Evolutionary conservation across 164 flowering plant species (phyloP), one percentile per base, ranked within the genome.

Genomic region (Tetracentron sinense): DNA sequence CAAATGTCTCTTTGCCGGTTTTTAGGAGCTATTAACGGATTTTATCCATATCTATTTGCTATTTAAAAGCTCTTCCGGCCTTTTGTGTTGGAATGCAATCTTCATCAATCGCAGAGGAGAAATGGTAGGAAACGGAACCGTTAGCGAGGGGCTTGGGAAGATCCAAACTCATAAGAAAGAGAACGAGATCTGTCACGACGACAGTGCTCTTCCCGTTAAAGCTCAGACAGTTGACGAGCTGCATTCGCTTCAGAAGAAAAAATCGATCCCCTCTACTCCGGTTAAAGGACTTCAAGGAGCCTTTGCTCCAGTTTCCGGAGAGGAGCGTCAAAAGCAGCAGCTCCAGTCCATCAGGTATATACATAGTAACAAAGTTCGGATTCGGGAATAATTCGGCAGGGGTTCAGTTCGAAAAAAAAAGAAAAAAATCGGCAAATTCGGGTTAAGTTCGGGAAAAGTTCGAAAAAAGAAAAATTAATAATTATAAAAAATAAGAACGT

Each of bases 301-400:
- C 28, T 77, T 79, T 31, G 54, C 81, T 8, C 35, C 71, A 5
- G 0, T 82, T 21, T 74, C 96, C 22, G 93, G 91, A 42, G 96
- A 81, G 21, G 90, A 86, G 0, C 90, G 96, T 62, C 82, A 82
- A 20, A 79, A 79, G 38, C 93, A 76, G 68, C 97, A 91, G 71
- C 92, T 94, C 14, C 93, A 94, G 72, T 94, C 99, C 58, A 94
- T 94, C 78, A 94, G 99, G 97, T 90, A 70, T 26, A 29, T 22
- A n/a, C n/a, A n/a, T n/a, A n/a, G n/a, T n/a, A n/a, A n/a, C n/a
- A n/a, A n/a, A n/a, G n/a, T n/a, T n/a, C n/a, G n/a, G n/a, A n/a
- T n/a, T n/a, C n/a, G n/a, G n/a, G n/a, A n/a, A n/a, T n/a, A n/a
- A n/a, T n/a, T n/a, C n/a, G n/a, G n/a, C n/a, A n/a, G n/a, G n/a